Evolutionary conservation across 139 green algal species (phyloP), one percentile per base, ranked within the genome.

Genomic region (Coelastrella sp.): DNA sequence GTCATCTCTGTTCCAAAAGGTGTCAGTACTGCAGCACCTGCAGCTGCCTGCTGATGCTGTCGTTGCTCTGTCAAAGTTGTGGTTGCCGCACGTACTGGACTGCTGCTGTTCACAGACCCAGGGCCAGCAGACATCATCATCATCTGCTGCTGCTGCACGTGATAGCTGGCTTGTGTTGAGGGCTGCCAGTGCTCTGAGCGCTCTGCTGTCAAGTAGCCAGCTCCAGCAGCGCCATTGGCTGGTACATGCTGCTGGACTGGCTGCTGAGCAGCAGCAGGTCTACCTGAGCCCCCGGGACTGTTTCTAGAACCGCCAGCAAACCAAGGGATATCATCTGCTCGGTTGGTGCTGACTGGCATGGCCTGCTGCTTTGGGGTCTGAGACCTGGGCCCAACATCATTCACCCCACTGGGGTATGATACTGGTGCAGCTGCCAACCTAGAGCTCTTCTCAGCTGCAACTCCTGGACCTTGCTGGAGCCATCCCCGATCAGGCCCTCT

Each of bases 191-290:
- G 34, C 35, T 78, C 19, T 30, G 17, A 40, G 2, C 11, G 68
- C 23, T 53, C 30, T 57, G 68, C 68, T 78, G 35, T 21, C 21
- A 64, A 27, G 21, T 64, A 64, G 11, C 53, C 53, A 64, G 53
- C 53, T 64, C 19, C 66, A 32, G 66, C 41, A 21, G 41, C 71
- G n/a, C n/a, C n/a, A n/a, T n/a, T n/a, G n/a, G n/a, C n/a, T n/a
- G n/a, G n/a, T n/a, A n/a, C n/a, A n/a, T 79, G 45, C 73, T 81
- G 73, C 73, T 81, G 73, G 27, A 64, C 51, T 30, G 30, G 51
- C 21, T 71, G 75, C 75, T 35, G 53, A 5, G 53, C 17, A 64
- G 53, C 53, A 34, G 53, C 17, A n/a, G 53, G 5, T 32, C 2
- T 27, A 27, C 19, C 17, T 9, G 53, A n/a, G 19, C 17, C 6